Evolutionary conservation across 306 rosid species (phyloP), one percentile per base, ranked within the genome.

Genomic region (Quercus alba): DNA sequence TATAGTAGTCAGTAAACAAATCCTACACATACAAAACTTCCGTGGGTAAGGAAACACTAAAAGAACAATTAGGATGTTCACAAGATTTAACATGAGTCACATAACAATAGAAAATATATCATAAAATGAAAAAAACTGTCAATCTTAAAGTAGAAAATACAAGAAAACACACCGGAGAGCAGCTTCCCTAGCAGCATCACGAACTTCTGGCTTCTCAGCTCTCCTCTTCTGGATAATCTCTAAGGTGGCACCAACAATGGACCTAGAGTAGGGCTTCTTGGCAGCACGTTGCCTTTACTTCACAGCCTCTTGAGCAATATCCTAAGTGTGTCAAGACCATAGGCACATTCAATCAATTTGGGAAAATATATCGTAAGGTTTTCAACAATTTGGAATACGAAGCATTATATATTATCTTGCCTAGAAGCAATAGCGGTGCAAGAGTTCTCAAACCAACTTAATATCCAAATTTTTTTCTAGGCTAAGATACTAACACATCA

Each of bases 141-240:
- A 26, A 9, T 56, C 11, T 62, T 2, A 10, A 25, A 23, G 30
- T 1, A 44, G 31, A 26, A 33, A 30, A 5, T 51, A 49, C 4
- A 11, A 30, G 58, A 78, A 18, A 28, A 73, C 77, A 28, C 12
- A 90, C 91, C 96, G 96, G 9, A 91, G 93, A 28, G 96, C 96
- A 64, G 96, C 91, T 86, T 91, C 96, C 44, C 96, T 86, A 6
- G 96, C 96, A 26, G 96, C 96, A 86, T 91, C 96, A 59, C 96
- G 90, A 17, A 91, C 93, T 72, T 91, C 96, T 0, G 91, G 90
- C 71, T 91, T 91, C 85, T 91, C 96, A 3, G 90, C 75, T 71
- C 95, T 85, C 56, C 78, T 91, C 84, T 91, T 91, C 80, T 89
- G 95, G 68, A 91, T 91, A 58, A 89, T 89, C 84, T 91, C 95